phyloP scores from a whole-genome alignment of 2,329 filamentous ascomycete genomes.

The Fusarium albidum region DNA sequence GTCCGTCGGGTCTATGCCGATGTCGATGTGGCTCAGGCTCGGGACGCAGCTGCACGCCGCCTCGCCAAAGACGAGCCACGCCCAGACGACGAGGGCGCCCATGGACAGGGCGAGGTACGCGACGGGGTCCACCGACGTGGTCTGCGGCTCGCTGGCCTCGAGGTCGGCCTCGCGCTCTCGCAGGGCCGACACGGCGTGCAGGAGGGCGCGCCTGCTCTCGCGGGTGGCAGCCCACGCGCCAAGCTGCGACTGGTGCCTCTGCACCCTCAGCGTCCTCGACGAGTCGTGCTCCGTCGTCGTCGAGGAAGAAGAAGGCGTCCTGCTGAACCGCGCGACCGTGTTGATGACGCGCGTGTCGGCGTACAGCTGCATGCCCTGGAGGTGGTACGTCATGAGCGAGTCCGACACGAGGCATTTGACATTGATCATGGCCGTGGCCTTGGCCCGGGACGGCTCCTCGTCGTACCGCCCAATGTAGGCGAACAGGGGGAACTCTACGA shows the following conservation, averaged over 20 bases:
- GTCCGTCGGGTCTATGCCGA: conserved; percentile 29
- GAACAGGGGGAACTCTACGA: conserved; percentile 28
- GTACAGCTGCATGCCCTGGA: conserved; percentile 48
- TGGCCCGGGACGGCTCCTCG: conserved; percentile 34
- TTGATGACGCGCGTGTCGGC: conserved; percentile 45
- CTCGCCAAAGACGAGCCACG: conserved; percentile 44
- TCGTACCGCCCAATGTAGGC: conserved; percentile 44
- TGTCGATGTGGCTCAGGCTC: conserved; percentile 34
- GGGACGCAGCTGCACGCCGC: conserved; percentile 41
- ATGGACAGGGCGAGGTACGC: conserved; percentile 44
- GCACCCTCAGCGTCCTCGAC: conserved; percentile 23
- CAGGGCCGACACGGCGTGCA: conserved; percentile 46
- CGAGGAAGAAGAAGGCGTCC: not conserved
- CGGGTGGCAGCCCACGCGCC: conserved; percentile 43
- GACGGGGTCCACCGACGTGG: conserved; percentile 43
- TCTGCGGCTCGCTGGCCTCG: conserved; percentile 24
- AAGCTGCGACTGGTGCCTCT: conserved; percentile 32
- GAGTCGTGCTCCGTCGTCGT: conserved; percentile 22
- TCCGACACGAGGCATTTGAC: conserved; percentile 44
- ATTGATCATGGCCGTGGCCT: conserved; percentile 36
- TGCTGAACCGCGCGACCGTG: conserved; percentile 34
- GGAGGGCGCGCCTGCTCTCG: conserved; percentile 44
- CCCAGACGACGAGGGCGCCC: conserved; percentile 47
- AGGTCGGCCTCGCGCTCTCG: conserved; percentile 36
- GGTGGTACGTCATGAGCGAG: conserved; percentile 46